These are phyloP conservation scores for Xylariomycetidae sp. DNA, from an alignment of 2,329 filamentous ascomycete species.

Conservation along the genomic window DNA sequence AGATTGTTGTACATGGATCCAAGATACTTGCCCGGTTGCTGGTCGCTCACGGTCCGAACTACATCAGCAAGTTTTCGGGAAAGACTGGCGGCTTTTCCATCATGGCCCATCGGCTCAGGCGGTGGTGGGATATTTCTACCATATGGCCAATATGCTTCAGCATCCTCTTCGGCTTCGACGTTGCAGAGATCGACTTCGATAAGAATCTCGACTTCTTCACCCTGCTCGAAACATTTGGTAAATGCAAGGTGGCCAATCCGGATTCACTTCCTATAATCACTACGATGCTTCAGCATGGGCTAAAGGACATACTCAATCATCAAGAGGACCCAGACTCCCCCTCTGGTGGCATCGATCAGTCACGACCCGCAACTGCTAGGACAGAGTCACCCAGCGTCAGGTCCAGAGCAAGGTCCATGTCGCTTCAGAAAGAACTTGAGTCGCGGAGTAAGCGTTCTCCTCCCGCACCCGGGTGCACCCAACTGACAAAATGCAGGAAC, in stretches of 20 bases:
- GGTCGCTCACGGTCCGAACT: constrained; percentile 72
- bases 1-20: constrained; percentile 72
- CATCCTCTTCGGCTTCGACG: constrained; percentile 79
- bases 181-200: constrained; percentile 67
- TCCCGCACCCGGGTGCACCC: neutral
- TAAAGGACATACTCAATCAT: constrained; percentile 63
- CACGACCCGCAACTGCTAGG: constrained; percentile 15
- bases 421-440: constrained; percentile 55
- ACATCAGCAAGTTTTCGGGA: constrained; percentile 74
- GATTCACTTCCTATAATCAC: constrained; percentile 76
- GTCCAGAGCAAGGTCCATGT: constrained; percentile 57
- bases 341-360: constrained; percentile 16
- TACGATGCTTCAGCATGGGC: constrained; percentile 78
- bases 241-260: constrained; percentile 62
- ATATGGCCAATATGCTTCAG: constrained; percentile 87
- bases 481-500: constrained; percentile 27
- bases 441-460: constrained; percentile 38
- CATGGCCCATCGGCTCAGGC: constrained; percentile 72
- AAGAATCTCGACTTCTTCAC: constrained; percentile 67
- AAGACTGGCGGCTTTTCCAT: constrained; percentile 87
- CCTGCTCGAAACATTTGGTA: constrained; percentile 68
- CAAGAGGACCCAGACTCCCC: constrained; percentile 56
- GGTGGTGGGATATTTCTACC: constrained; percentile 81
- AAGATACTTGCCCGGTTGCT: constrained; percentile 81
- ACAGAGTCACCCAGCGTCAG: constrained; percentile 23